Evolutionary conservation across 768 basidiomycete genomes (phyloP).

Genomic region (Psilocybe azurescens): DNA sequence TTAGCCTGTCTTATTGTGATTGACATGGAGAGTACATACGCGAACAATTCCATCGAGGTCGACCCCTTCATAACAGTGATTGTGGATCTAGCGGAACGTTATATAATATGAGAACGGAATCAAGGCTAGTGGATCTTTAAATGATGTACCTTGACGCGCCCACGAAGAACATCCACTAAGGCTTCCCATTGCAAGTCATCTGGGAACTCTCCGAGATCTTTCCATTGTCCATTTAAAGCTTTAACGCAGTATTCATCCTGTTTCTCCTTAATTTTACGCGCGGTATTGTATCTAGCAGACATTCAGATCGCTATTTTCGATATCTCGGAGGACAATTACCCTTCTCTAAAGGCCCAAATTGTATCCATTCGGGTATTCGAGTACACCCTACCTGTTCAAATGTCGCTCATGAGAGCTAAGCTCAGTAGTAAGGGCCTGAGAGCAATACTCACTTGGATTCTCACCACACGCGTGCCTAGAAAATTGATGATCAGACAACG

Average conservation of each 20-base stretch:
- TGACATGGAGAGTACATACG: slow-evolving; percentile 34
- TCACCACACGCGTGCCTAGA: slow-evolving; percentile 58
- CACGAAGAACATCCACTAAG: slow-evolving; percentile 76
- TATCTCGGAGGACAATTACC: slow-evolving; percentile 37
- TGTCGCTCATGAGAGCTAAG: not conserved
- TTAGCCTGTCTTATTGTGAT: not conserved
- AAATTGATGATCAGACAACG: not conserved
- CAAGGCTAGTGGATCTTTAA: not conserved
- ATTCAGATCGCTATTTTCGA: slow-evolving; percentile 25
- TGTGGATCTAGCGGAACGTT: slow-evolving; percentile 45
- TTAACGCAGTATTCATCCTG: slow-evolving; percentile 70
- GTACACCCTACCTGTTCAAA: slow-evolving; percentile 48
- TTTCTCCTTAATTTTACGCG: slow-evolving; percentile 59
- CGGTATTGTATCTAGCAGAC: slow-evolving; percentile 57
- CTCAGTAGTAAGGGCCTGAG: not conserved
- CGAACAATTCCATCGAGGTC: slow-evolving; percentile 75
- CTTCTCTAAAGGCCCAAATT: slow-evolving; percentile 66
- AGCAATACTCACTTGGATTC: slow-evolving; percentile 49
- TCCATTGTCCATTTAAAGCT: slow-evolving; percentile 53
- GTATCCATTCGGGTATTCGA: slow-evolving; percentile 65
- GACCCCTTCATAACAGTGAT: slow-evolving; percentile 63
- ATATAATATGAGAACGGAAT: not conserved
- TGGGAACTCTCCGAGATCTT: slow-evolving; percentile 59
- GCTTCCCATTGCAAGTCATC: slow-evolving; percentile 77
- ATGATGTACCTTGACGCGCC: slow-evolving; percentile 64